Percentiles rank a stretch among this genome's conserved stretches.
phyloP scores from a whole-genome alignment of 2,329 filamentous ascomycete genomes.

The Ramularia endophylla region DNA sequence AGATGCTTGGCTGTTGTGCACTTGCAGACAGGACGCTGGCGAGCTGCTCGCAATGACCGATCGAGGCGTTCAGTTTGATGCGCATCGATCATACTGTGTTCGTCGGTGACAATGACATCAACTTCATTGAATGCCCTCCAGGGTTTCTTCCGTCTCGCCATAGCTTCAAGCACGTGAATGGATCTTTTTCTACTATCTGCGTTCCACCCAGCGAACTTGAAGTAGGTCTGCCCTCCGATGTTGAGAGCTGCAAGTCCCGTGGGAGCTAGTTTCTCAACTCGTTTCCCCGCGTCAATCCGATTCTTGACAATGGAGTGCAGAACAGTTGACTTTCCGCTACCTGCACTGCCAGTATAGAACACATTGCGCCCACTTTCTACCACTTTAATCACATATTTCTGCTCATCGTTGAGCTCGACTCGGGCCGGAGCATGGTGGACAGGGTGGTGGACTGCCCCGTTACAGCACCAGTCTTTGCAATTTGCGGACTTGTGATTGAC shows the following conservation, averaged over 20 bases:
- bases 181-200: slow-evolving; percentile 40
- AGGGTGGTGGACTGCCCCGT: no score
- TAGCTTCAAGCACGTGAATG: slow-evolving; percentile 24
- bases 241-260: slow-evolving; percentile 55
- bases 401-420: slow-evolving; percentile 5
- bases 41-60: slow-evolving; percentile 40
- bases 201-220: slow-evolving; percentile 52
- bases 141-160: slow-evolving; percentile 34
- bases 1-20: no score
- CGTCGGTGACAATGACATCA: slow-evolving; percentile 57
- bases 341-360: slow-evolving; percentile 60
- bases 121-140: slow-evolving; percentile 26
- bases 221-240: slow-evolving; percentile 51
- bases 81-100: slow-evolving; percentile 60
- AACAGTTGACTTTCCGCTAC: slow-evolving; percentile 54
- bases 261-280: slow-evolving; percentile 51
- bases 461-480: no score
- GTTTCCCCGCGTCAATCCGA: slow-evolving; percentile 30
- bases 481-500: no score
- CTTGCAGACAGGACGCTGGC: no score
- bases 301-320: slow-evolving; percentile 43
- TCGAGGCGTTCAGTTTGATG: slow-evolving; percentile 49
- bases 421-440: not conserved
- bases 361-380: slow-evolving; percentile 49
- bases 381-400: slow-evolving; percentile 3